phyloP scores from a whole-genome alignment of 1,284 basidiomycete genomes.

The Ganoderma boninense region DNA sequence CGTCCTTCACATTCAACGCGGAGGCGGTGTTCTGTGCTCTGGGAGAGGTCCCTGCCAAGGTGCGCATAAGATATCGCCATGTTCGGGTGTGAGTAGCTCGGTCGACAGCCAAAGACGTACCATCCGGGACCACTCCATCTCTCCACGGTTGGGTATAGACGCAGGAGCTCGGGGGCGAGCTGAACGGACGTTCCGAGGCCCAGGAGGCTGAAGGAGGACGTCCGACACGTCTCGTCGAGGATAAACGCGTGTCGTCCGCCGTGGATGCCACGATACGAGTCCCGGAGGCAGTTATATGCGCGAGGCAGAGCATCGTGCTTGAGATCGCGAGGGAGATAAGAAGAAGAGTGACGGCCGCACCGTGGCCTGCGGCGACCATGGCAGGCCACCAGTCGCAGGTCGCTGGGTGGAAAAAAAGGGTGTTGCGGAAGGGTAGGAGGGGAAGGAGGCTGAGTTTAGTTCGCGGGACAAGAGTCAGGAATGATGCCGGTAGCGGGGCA shows the following conservation, averaged over 20 bases:
- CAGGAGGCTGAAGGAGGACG: slow-evolving; percentile 13
- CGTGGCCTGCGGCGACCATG: slow-evolving; percentile 12
- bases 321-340: slow-evolving; percentile 20
- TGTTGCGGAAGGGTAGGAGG: not conserved
- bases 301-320: slow-evolving; percentile 1
- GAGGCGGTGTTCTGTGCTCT: not conserved
- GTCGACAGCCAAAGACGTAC: not conserved
- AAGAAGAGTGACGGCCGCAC: slow-evolving; percentile 20
- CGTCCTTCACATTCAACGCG: not conserved
- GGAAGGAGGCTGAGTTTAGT: not conserved
- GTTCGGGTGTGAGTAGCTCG: not conserved
- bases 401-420: not conserved
- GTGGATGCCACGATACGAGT: slow-evolving; percentile 22
- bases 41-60: not conserved
- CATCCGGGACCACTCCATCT: not conserved
- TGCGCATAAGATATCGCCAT: not conserved
- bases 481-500: not conserved
- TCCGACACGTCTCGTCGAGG: slow-evolving; percentile 16
- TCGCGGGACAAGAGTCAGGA: not conserved
- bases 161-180: not conserved
- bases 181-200: slow-evolving; percentile 6
- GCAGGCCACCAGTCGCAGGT: not conserved
- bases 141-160: not conserved
- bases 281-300: slow-evolving; percentile 20
- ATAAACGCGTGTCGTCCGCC: slow-evolving; percentile 23